phyloP scores from a whole-genome alignment of 2,329 filamentous ascomycete genomes.

The Exophiala mesophila region DNA sequence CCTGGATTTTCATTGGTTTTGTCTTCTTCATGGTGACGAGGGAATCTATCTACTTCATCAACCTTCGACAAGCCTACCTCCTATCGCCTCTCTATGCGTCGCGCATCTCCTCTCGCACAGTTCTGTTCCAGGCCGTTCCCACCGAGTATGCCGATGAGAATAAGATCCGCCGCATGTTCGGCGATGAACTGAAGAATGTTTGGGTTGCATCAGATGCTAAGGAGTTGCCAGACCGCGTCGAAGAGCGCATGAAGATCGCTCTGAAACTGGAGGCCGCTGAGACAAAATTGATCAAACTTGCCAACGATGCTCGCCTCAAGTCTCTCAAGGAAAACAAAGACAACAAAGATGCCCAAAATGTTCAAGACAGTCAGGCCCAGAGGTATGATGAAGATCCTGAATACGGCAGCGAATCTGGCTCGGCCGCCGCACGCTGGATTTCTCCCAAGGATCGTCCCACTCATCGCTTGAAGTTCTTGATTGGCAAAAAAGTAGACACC shows the following conservation, averaged over 20 bases:
- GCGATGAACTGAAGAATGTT: slow-evolving; percentile 71
- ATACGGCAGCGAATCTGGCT: slow-evolving; percentile 62
- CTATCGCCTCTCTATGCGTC: slow-evolving; percentile 78
- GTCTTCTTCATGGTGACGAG: slow-evolving; percentile 82
- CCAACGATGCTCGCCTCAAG: slow-evolving; percentile 68
- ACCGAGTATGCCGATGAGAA: slow-evolving; percentile 69
- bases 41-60: slow-evolving; percentile 88
- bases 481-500: slow-evolving; percentile 87
- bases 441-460: slow-evolving; percentile 68
- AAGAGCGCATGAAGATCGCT: slow-evolving; percentile 73
- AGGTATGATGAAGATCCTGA: slow-evolving; percentile 43
- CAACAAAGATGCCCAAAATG: slow-evolving; percentile 32
- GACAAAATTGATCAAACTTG: slow-evolving; percentile 74
- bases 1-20: slow-evolving; percentile 80
- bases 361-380: slow-evolving; percentile 6
- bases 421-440: slow-evolving; percentile 70
- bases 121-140: slow-evolving; percentile 84
- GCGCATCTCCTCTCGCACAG: slow-evolving; percentile 82
- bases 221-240: slow-evolving; percentile 73
- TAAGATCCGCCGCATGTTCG: slow-evolving; percentile 76
- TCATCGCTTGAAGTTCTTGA: slow-evolving; percentile 65
- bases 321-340: slow-evolving; percentile 54
- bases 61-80: slow-evolving; percentile 85
- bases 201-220: slow-evolving; percentile 78
- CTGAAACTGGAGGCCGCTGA: slow-evolving; percentile 82